phyloP scores from a whole-genome alignment of 805 yeast genomes.

The Cyberlindnera maritima region DNA sequence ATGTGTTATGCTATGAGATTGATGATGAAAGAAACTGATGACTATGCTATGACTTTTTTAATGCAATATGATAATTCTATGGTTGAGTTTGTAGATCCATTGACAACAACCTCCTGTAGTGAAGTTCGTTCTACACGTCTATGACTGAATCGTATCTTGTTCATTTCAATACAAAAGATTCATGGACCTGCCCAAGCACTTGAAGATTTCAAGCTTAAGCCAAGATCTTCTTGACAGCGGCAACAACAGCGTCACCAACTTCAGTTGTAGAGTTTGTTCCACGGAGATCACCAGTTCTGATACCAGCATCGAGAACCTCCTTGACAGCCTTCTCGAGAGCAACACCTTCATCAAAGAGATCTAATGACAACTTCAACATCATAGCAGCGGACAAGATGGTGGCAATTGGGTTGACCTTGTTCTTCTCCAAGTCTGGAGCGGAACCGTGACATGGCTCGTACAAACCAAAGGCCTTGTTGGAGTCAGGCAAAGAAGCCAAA shows the following conservation, averaged over 20 bases:
- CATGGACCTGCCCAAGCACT: no score
- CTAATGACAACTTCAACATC: slow-evolving; percentile 92
- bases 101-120: no score
- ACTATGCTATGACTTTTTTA: no score
- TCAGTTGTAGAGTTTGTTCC: slow-evolving; percentile 83
- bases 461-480: slow-evolving; percentile 90
- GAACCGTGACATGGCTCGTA: slow-evolving; percentile 99
- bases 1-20: no score
- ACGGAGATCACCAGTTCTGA: slow-evolving; percentile 89
- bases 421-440: slow-evolving; percentile 88
- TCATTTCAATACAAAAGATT: neutral
- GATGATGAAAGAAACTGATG: no score
- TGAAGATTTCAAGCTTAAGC: slow-evolving; percentile 23
- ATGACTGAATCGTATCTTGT: neutral
- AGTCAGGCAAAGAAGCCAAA: slow-evolving; percentile 93
- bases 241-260: slow-evolving; percentile 92
- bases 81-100: no score
- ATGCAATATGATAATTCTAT: no score
- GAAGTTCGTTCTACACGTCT: no score
- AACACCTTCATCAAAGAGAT: slow-evolving; percentile 78
- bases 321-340: slow-evolving; percentile 88
- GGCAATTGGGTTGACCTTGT: slow-evolving; percentile 93
- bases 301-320: slow-evolving; percentile 73
- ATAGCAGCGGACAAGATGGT: slow-evolving; percentile 94
- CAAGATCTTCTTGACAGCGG: slow-evolving; percentile 59